Evolutionary conservation across 2,329 filamentous ascomycete genomes (phyloP).

Genomic region (Ramichloridium luteum): DNA sequence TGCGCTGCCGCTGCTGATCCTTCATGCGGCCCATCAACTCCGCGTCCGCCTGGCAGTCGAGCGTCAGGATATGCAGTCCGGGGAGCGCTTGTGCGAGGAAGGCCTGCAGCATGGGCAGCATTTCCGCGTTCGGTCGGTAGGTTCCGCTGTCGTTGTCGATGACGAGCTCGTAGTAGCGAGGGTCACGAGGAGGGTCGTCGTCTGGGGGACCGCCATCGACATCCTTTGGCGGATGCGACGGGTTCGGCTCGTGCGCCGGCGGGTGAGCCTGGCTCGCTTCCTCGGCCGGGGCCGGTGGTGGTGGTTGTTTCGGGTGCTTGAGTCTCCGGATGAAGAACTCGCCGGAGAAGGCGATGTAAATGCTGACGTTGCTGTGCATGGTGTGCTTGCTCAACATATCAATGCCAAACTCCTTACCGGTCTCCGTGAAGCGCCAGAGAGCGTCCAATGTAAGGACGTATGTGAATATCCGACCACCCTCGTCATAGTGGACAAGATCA

Average conservation of each 20-base stretch:
- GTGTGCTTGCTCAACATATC: constrained; percentile 90
- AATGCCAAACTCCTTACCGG: constrained; percentile 88
- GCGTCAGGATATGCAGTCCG: constrained; percentile 58
- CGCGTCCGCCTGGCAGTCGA: constrained; percentile 63
- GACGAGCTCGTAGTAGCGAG: constrained; percentile 62
- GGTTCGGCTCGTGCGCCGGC: constrained; percentile 23
- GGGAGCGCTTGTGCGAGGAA: constrained; percentile 66
- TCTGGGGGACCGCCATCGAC: constrained; percentile 35
- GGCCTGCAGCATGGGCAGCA: constrained; percentile 56
- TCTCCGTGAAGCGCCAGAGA: constrained; percentile 83
- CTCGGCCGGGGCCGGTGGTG: constrained; percentile 33
- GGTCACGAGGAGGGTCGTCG: constrained; percentile 38
- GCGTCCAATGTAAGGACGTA: constrained; percentile 84
- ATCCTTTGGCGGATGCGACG: constrained; percentile 42
- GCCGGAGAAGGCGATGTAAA: constrained; percentile 82
- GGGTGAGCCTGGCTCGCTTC: constrained; percentile 34
- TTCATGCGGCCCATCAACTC: constrained; percentile 64
- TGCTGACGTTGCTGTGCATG: constrained; percentile 87
- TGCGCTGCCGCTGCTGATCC: constrained; percentile 57
- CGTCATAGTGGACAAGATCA: constrained; percentile 72
- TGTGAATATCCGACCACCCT: constrained; percentile 78
- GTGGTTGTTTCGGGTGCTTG: constrained; percentile 33
- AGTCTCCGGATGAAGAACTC: constrained; percentile 81
- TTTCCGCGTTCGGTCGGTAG: constrained; percentile 71
- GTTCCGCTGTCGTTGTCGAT: constrained; percentile 96